Evolutionary conservation across 83 land plant genomes (phyloP).

Genomic region (Thuja plicata): DNA sequence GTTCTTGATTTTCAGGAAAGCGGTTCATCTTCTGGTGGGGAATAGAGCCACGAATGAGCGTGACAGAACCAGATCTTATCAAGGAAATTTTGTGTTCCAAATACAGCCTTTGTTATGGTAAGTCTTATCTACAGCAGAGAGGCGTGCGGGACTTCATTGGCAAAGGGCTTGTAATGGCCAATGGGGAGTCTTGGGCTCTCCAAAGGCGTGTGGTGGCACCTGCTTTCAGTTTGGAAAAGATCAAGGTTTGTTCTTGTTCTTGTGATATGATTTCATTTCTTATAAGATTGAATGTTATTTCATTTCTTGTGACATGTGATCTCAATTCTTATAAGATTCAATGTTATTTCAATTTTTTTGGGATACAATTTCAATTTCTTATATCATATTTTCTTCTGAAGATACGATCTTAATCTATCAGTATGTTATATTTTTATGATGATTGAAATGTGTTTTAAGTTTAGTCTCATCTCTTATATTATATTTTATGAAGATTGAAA

Average conservation of each 20-base stretch:
- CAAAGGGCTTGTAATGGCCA: slow-evolving; percentile 21
- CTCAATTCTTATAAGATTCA: no score
- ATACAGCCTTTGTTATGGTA: slow-evolving; percentile 11
- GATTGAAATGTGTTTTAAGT: no score
- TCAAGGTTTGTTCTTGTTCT: slow-evolving; percentile 14
- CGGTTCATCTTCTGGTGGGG: slow-evolving; percentile 30
- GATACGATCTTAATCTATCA: no score
- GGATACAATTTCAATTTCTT: no score
- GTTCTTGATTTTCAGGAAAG: slow-evolving; percentile 20
- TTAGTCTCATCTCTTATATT: no score
- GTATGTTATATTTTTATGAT: no score
- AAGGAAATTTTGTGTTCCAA: slow-evolving; percentile 21
- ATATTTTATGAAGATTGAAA: no score
- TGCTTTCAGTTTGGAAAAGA: slow-evolving; percentile 23
- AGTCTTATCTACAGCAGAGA: slow-evolving; percentile 19
- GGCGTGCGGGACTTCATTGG: slow-evolving; percentile 21
- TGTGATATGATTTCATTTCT: not conserved
- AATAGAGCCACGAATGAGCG: slow-evolving; percentile 18
- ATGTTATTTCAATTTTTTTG: no score
- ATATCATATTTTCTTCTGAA: no score
- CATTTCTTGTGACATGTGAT: not conserved
- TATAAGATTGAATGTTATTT: no score
- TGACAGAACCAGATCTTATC: slow-evolving; percentile 22
- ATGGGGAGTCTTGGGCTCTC: slow-evolving; percentile 29
- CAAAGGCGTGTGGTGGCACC: slow-evolving; percentile 26